Base-by-base conservation (phyloP, 1,139 yeast species). In the Debaryomycetaceae sp. region DNA sequence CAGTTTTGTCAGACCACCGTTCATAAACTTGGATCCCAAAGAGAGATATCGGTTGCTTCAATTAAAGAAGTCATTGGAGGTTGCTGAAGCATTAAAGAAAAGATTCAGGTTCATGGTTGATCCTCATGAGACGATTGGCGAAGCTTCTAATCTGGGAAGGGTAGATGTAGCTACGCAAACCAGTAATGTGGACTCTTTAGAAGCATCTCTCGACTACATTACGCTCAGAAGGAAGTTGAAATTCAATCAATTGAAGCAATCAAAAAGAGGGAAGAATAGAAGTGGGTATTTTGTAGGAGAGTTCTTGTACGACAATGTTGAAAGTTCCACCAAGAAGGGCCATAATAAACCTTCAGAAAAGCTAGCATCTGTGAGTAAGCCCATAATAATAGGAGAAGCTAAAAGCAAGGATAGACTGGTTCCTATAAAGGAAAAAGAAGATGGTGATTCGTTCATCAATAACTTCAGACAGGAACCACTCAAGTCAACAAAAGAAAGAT, bases 101-200 rank as follows among this genome's bases (percentile, higher is more conserved):
- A 55, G 66, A 46, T 55, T 71, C 41, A 70, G 66, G 53, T 72
- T 72, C 45, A 70, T 68, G 70, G 59, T 68, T 3, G 62, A 72
- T 49, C 78, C 78, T 0, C 59, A 64, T 39, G 78, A 74, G 51
- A 72, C 78, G 3, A 38, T 45, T n/a, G 59, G 68, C 6, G 38
- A 40, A 24, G 34, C 40, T 5, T 36, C 47, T 6, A 47, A 45
- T 4, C 45, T 51, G 6, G 60, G 58, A 40, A 59, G 56, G 40
- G 76, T 72, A 6, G 78, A 74, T 47, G 66, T 74, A 1, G 49
- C 73, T 2, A 74, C 79, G 3, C 79, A 74, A 50, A 74, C 78
- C 2, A 72, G 66, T 46, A 66, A 68, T 50, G 36, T 54, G 24
- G 59, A 60, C 34, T 68, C 58, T 40, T 59, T 73, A 42, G 56